Conservation (phyloP, 306 rosid species). For the Alnus glutinosa region DNA sequence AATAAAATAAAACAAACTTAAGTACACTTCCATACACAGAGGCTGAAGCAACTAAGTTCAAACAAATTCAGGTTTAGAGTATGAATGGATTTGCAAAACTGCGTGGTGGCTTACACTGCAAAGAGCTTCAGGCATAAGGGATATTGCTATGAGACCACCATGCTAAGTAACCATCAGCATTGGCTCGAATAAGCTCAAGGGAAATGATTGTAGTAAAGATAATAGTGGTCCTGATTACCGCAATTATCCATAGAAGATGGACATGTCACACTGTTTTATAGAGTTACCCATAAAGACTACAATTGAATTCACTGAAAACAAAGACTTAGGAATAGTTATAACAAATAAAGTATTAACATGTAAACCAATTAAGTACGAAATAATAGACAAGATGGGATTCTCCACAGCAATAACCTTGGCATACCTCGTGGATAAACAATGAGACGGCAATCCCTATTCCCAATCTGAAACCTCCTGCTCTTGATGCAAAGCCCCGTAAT, state of each 20-base stretch:
- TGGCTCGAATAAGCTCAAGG: conserved; percentile 32
- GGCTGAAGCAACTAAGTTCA: background rate
- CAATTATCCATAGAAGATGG: conserved; percentile 36
- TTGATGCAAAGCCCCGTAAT: conserved; percentile 96
- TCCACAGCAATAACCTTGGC: conserved; percentile 28
- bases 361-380: background rate
- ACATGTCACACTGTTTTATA: conserved; percentile 27
- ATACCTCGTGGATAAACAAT: conserved; percentile 99
- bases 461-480: conserved; percentile 98
- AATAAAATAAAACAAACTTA: background rate
- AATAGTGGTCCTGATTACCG: conserved; percentile 29
- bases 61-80: conserved; percentile 1
- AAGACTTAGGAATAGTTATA: conserved; percentile 21
- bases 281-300: conserved; percentile 15
- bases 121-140: conserved; percentile 37
- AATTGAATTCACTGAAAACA: conserved; percentile 11
- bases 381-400: background rate
- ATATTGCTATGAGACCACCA: conserved; percentile 27
- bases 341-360: conserved; percentile 8
- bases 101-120: conserved; percentile 31
- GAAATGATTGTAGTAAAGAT: conserved; percentile 26
- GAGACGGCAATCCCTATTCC: conserved; percentile 95
- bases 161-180: conserved; percentile 33
- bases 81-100: conserved; percentile 27
- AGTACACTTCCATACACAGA: background rate